Evolutionary conservation across 2,329 filamentous ascomycete species (phyloP).

Genomic region (Penicillium sp.): DNA sequence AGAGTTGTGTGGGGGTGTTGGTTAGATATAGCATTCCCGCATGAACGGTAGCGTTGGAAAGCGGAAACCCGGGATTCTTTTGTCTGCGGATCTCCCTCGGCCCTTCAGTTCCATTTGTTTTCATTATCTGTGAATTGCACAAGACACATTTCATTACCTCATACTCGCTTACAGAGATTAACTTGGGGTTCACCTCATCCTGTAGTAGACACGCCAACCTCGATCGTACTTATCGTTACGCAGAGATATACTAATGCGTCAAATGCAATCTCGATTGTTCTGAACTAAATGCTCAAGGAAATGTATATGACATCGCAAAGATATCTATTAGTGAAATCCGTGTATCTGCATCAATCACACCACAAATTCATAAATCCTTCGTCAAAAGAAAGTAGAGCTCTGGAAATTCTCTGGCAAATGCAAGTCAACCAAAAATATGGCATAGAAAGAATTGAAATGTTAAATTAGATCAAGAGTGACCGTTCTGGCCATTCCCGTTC

Average conservation of each 20-base stretch:
- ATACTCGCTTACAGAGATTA: conserved; percentile 1
- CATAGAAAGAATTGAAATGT: too few species aligned
- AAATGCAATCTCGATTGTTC: conserved; percentile 10
- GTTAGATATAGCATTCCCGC: conserved; percentile 31
- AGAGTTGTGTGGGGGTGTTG: conserved; percentile 25
- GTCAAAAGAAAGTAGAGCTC: too few species aligned
- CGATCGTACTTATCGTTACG: too few species aligned
- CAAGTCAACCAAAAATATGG: neutral
- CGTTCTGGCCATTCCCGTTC: conserved; percentile 28
- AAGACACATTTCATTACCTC: conserved; percentile 22
- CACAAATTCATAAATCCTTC: neutral
- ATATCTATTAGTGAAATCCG: conserved; percentile 9
- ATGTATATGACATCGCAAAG: conserved; percentile 2
- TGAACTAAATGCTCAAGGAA: conserved; percentile 6
- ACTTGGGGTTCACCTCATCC: neutral
- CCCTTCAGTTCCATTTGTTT: conserved; percentile 28
- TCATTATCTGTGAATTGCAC: conserved; percentile 32
- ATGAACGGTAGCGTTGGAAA: conserved; percentile 33
- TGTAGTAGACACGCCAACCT: neutral
- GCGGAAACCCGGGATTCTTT: conserved; percentile 10
- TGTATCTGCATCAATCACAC: conserved; percentile 2
- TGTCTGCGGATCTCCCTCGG: conserved; percentile 6
- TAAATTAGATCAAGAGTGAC: conserved; percentile 1
- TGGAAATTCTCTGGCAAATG: neutral
- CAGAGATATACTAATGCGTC: too few species aligned